A percentile compares a stretch with the other conserved stretches of the same genome.
Evolutionary conservation across 768 basidiomycete genomes (phyloP).

Genomic region (Hortiboletus campestris): DNA sequence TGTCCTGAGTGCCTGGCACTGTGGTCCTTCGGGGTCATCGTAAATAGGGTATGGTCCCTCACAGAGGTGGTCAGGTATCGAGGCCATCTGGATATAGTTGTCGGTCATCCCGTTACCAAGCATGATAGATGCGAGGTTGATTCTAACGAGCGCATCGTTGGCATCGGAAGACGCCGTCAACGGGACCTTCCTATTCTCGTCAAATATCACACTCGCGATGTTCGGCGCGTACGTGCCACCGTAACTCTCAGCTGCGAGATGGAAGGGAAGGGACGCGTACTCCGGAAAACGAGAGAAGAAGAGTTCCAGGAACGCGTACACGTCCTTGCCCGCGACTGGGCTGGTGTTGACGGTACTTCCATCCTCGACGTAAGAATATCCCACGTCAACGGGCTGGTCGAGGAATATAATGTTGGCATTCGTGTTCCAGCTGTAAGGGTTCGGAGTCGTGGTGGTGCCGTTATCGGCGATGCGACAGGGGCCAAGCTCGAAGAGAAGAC

Average conservation of each 20-base stretch:
- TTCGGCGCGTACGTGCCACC: constrained; percentile 81
- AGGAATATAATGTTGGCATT: constrained; percentile 61
- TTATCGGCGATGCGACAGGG: constrained; percentile 75
- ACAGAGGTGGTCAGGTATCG: constrained; percentile 81
- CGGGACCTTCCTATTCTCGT: constrained; percentile 64
- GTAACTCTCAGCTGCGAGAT: constrained; percentile 80
- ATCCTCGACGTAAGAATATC: constrained; percentile 82
- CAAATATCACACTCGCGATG: constrained; percentile 79
- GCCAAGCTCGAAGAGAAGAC: constrained; percentile 89
- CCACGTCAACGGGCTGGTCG: constrained; percentile 83
- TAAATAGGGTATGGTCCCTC: constrained; percentile 81
- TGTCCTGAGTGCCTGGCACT: constrained; percentile 58
- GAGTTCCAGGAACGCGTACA: constrained; percentile 80
- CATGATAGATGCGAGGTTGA: constrained; percentile 82
- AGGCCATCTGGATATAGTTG: constrained; percentile 75
- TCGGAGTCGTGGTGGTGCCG: constrained; percentile 67
- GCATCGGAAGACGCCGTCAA: constrained; percentile 43
- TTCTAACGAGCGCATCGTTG: constrained; percentile 46
- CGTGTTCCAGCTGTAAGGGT: constrained; percentile 84
- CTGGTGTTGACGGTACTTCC: constrained; percentile 74
- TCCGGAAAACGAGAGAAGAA: constrained; percentile 77
- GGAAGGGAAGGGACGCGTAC: constrained; percentile 69
- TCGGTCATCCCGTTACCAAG: constrained; percentile 89
- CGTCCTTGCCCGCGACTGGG: constrained; percentile 86
- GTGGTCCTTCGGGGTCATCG: constrained; percentile 61